Percentiles rank a stretch among this genome's conserved stretches.
These are phyloP conservation scores for Glycyrrhiza uralensis DNA, from an alignment of 306 rosid genomes.

Conservation along the genomic window DNA sequence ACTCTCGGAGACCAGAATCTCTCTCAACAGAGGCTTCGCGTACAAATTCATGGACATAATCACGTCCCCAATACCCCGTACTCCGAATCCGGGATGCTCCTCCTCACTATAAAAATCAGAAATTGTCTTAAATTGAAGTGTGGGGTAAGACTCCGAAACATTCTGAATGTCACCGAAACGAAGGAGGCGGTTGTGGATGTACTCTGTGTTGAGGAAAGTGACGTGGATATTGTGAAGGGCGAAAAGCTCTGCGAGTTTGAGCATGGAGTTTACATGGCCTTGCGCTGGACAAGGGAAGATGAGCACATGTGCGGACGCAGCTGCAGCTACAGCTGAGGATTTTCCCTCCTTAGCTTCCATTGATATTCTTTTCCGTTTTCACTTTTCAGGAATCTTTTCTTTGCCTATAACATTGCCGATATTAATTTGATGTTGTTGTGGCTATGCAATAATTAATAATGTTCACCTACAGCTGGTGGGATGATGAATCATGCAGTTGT, in stretches of 20 bases:
- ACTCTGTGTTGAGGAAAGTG: slow-evolving; percentile 45
- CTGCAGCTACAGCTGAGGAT: background rate
- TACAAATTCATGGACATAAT: background rate
- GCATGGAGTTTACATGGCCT: slow-evolving; percentile 52
- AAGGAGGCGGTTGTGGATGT: slow-evolving; percentile 28
- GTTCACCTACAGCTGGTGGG: no score
- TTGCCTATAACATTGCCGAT: no score
- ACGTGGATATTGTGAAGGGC: slow-evolving; percentile 22
- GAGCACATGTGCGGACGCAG: slow-evolving; percentile 23
- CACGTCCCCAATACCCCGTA: background rate
- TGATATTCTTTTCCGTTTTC: background rate
- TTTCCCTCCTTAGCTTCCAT: background rate
- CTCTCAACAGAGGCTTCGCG: slow-evolving; percentile 29
- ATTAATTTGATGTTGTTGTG: no score
- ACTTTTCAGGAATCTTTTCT: no score
- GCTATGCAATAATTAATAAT: no score
- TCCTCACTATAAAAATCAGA: slow-evolving; percentile 27
- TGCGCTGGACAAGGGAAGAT: slow-evolving; percentile 34
- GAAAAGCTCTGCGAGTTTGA: slow-evolving; percentile 50
- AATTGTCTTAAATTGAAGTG: slow-evolving; percentile 39
- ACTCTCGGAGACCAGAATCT: slow-evolving; percentile 4
- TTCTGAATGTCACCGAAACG: slow-evolving; percentile 18
- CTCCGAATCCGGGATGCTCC: slow-evolving; percentile 27
- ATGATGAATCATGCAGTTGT: no score
- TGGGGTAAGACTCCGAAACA: slow-evolving; percentile 25